Evolutionary conservation across 2,329 filamentous ascomycete genomes (phyloP), one percentile per base, ranked within the genome.

Genomic region (Sclerotinia nivalis): DNA sequence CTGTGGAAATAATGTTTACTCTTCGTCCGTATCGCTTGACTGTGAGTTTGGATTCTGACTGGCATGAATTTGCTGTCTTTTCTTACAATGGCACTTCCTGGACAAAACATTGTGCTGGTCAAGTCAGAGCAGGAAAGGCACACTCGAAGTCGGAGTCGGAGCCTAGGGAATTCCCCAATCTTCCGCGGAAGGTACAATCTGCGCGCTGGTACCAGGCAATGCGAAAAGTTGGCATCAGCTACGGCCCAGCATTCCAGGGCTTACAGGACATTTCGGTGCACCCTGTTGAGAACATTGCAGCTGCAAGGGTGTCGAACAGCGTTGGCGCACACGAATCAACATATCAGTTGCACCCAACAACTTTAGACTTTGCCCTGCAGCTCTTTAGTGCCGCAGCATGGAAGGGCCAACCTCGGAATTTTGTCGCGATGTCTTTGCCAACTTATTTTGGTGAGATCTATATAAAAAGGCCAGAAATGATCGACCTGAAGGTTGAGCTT

Each of bases 271-370:
- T 59, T 7, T 37, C 56, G 9, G 5, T 31, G 43, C 13, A 31
- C 34, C 69, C 18, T 45, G 49, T 10, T 15, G 13, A 25, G 9
- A 76, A 76, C 13, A 45, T 55, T 1, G 75, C 77, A 40, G 71
- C 74, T 47, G 78, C 75, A 2, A 71, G 67, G 6, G 73, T 80
- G 2, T 12, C 18, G 6, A 25, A 37, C 22, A 5, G 7, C n/a
- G 13, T 34, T 40, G 20, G 40, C 5, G 6, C 31, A 45, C 10
- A 45, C 43, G 59, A 62, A n/a, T 47, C 40, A 47, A 28, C 43
- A 47, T 62, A 62, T 22, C n/a, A 25, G 10, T 8, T 62, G 6
- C 59, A 62, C 34, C 59, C 59, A 25, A 47, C 37, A 45, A 49
- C 43, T 12, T 5, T 49, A 9, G 59, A 62, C 49, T 49, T 31